A percentile compares a stretch with the other conserved stretches of the same genome.
phyloP scores from a whole-genome alignment of 2,329 filamentous ascomycete genomes.

The Botrytis squamosa region DNA sequence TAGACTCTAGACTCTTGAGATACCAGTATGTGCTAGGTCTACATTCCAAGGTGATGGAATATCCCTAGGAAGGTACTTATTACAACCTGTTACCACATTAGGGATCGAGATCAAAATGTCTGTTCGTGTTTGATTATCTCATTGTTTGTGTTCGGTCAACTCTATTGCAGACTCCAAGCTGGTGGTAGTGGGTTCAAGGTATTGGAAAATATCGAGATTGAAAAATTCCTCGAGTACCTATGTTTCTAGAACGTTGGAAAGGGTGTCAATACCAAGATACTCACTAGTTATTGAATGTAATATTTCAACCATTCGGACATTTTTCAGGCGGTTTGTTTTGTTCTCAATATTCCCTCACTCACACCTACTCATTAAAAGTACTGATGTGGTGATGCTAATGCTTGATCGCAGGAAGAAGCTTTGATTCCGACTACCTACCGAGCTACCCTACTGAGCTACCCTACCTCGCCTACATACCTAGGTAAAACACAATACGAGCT shows the following conservation, averaged over 20 bases:
- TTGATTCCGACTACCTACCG: not conserved
- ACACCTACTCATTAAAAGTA: not conserved
- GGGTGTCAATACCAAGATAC: not conserved
- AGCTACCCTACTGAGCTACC: too few relatives aligned
- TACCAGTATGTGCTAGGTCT: not conserved
- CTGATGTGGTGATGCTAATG: not conserved
- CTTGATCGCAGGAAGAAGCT: not conserved
- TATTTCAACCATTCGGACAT: not conserved
- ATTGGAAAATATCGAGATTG: not conserved
- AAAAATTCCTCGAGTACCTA: not conserved
- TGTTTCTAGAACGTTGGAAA: not conserved
- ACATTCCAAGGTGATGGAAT: too few relatives aligned
- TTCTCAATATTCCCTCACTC: not conserved
- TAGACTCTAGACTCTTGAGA: not conserved
- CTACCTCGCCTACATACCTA: not conserved
- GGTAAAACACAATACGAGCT: not conserved
- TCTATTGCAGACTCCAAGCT: not conserved
- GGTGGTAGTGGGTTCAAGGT: not conserved
- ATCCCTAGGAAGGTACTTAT: too few relatives aligned
- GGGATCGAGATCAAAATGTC: not conserved
- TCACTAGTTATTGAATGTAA: not conserved
- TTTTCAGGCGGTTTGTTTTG: not conserved
- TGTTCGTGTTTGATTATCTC: not conserved
- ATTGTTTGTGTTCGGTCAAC: not conserved
- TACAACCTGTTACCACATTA: not conserved